Conservation (phyloP, 2,329 filamentous ascomycete species). For the Plenodomus tracheiphilus region DNA sequence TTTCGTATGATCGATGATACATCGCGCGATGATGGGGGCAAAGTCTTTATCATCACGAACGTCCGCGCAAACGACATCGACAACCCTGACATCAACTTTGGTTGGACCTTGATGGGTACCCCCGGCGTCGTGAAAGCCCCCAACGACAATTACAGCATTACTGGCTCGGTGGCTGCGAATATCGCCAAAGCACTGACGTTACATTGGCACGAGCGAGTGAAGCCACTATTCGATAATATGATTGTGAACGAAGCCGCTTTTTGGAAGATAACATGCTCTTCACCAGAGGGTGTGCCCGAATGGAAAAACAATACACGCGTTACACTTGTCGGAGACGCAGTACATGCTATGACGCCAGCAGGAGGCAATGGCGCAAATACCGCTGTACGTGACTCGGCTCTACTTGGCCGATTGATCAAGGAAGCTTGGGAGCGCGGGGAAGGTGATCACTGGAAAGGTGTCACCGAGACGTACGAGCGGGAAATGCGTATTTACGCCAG, state of each 20-base stretch:
- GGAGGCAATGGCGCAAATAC: constrained; percentile 53
- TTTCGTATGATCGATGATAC: constrained; percentile 58
- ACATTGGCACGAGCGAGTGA: constrained; percentile 61
- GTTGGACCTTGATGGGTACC: constrained; percentile 65
- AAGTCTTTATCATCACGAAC: constrained; percentile 64
- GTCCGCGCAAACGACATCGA: constrained; percentile 64
- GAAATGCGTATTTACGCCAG: constrained; percentile 43
- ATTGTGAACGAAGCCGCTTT: constrained; percentile 61
- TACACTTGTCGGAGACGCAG: constrained; percentile 51
- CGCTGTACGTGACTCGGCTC: constrained; percentile 47
- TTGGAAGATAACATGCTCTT: constrained; percentile 69
- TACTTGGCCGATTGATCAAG: constrained; percentile 45
- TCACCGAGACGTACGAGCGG: constrained; percentile 45
- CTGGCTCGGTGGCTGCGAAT: constrained; percentile 60
- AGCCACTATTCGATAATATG: constrained; percentile 63
- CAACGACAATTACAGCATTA: constrained; percentile 63
- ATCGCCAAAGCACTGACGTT: constrained; percentile 60
- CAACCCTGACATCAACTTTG: constrained; percentile 60
- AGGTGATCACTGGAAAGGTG: constrained; percentile 29
- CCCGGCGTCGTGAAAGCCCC: constrained; percentile 62
- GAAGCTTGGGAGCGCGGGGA: constrained; percentile 28
- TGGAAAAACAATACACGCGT: constrained; percentile 62
- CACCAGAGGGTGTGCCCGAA: constrained; percentile 61
- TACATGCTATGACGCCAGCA: constrained; percentile 53
- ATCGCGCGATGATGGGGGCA: constrained; percentile 47